Conservation (phyloP, 2,329 filamentous ascomycete species). For the Sarocladium kiliense region DNA sequence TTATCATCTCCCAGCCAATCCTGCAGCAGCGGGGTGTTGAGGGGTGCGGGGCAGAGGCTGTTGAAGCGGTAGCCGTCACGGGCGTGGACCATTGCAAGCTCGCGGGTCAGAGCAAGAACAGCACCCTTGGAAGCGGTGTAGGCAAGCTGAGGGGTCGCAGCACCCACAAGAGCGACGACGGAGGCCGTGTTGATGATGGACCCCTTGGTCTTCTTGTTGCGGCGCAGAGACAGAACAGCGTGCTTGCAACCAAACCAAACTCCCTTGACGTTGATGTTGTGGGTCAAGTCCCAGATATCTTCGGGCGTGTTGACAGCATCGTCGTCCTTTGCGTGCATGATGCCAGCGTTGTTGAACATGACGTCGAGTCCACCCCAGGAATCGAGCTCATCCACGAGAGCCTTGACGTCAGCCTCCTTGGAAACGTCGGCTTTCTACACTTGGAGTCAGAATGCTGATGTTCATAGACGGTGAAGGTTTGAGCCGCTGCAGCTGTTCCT, state of each 20-base stretch:
- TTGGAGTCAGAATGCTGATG: neutral
- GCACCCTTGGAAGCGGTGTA: conserved; percentile 95
- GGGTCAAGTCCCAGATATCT: conserved; percentile 89
- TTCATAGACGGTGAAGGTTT: too few species aligned
- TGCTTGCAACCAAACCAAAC: conserved; percentile 98
- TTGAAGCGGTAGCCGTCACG: conserved; percentile 89
- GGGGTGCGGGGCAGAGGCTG: conserved; percentile 79
- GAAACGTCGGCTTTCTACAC: conserved; percentile 64
- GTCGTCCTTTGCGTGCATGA: conserved; percentile 83
- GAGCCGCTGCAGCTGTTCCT: conserved; percentile 18
- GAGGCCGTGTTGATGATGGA: conserved; percentile 92
- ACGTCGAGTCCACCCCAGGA: conserved; percentile 83
- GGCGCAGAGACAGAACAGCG: conserved; percentile 74
- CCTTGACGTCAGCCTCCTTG: conserved; percentile 73
- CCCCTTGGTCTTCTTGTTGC: conserved; percentile 70
- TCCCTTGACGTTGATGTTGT: conserved; percentile 94
- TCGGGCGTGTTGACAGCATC: conserved; percentile 81
- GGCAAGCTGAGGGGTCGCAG: conserved; percentile 82
- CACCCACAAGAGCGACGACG: conserved; percentile 81
- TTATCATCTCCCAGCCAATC: conserved; percentile 89
- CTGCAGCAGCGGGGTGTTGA: conserved; percentile 88
- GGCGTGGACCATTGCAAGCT: conserved; percentile 88
- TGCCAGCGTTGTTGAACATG: conserved; percentile 96
- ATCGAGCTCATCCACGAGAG: conserved; percentile 70
- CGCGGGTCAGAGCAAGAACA: conserved; percentile 82